phyloP scores from a whole-genome alignment of 768 basidiomycete species.

The Leucogyrophana mollusca region DNA sequence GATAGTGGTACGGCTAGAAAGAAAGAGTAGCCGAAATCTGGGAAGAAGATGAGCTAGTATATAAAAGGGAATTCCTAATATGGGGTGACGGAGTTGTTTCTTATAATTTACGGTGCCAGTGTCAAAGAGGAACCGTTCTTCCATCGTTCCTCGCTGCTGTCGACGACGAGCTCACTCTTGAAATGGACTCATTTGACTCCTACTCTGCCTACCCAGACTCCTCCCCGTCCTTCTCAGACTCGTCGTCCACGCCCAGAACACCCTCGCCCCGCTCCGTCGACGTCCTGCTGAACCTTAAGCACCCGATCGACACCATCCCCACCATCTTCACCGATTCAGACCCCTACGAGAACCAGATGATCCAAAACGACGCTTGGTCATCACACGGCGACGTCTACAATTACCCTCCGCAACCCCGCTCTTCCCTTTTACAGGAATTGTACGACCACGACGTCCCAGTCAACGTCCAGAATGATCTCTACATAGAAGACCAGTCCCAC shows the following conservation, averaged over 20 bases:
- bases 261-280: constrained; percentile 59
- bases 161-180: constrained; percentile 7
- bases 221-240: constrained; percentile 54
- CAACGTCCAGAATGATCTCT: constrained; percentile 30
- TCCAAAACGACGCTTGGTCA: constrained; percentile 39
- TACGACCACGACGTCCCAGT: constrained; percentile 60
- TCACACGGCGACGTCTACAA: constrained; percentile 32
- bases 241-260: constrained; percentile 67
- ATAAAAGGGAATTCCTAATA: constrained; percentile 21
- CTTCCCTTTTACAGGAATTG: constrained; percentile 68
- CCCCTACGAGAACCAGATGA: constrained; percentile 29
- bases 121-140: constrained; percentile 6
- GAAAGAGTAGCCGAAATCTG: constrained; percentile 39
- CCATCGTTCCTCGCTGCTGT: constrained; percentile 16
- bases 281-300: constrained; percentile 39
- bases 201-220: constrained; percentile 35
- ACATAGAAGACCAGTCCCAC: constrained; percentile 35
- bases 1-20: constrained; percentile 31
- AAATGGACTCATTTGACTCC: constrained; percentile 55
- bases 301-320: constrained; percentile 43
- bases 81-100: constrained; percentile 27
- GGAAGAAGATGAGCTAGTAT: constrained; percentile 26
- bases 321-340: constrained; percentile 49
- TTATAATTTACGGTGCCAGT: constrained; percentile 26
- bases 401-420: constrained; percentile 35